Conservation (phyloP, 805 yeast genomes). For the Cyberlindnera misumaiensis region DNA sequence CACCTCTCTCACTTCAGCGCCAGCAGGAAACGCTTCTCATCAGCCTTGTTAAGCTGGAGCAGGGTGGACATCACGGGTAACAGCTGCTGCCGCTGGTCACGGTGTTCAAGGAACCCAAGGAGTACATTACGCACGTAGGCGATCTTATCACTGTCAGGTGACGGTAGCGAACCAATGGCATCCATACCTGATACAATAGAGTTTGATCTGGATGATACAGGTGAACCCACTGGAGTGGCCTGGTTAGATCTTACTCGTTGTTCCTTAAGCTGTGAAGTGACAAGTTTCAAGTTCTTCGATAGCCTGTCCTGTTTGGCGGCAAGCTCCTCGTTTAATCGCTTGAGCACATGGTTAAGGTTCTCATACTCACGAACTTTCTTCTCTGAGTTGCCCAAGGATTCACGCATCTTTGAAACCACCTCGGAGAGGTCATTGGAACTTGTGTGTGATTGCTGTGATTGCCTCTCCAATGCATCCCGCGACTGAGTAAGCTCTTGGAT, state of each 20-base stretch:
- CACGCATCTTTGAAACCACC: slow-evolving; percentile 39
- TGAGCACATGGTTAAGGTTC: slow-evolving; percentile 43
- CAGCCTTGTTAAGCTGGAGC: slow-evolving; percentile 60
- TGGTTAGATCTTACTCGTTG: slow-evolving; percentile 10
- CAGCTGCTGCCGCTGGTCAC: slow-evolving; percentile 80
- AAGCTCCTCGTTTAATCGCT: slow-evolving; percentile 60
- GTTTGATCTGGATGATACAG: slow-evolving; percentile 30
- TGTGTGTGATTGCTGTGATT: slow-evolving; percentile 21
- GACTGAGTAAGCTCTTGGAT: slow-evolving; percentile 25
- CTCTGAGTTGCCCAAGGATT: slow-evolving; percentile 45
- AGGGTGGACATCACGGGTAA: slow-evolving; percentile 81
- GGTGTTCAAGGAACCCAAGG: slow-evolving; percentile 86
- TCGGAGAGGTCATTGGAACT: slow-evolving; percentile 27
- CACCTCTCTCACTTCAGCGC: slow-evolving; percentile 9
- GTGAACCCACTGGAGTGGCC: slow-evolving; percentile 17
- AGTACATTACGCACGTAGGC: slow-evolving; percentile 85
- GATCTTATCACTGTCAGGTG: slow-evolving; percentile 34
- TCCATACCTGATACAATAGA: slow-evolving; percentile 20
- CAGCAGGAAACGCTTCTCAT: slow-evolving; percentile 62
- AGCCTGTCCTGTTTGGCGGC: slow-evolving; percentile 59
- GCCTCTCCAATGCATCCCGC: slow-evolving; percentile 24
- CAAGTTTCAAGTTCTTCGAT: slow-evolving; percentile 59
- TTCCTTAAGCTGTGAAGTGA: slow-evolving; percentile 44
- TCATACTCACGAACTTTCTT: slow-evolving; percentile 51
- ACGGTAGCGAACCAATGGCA: neutral